Percentiles rank a stretch among this genome's conserved stretches.
These are phyloP conservation scores for Sporothrix brasiliensis DNA, from an alignment of 2,329 filamentous ascomycete species.

Conservation along the genomic window DNA sequence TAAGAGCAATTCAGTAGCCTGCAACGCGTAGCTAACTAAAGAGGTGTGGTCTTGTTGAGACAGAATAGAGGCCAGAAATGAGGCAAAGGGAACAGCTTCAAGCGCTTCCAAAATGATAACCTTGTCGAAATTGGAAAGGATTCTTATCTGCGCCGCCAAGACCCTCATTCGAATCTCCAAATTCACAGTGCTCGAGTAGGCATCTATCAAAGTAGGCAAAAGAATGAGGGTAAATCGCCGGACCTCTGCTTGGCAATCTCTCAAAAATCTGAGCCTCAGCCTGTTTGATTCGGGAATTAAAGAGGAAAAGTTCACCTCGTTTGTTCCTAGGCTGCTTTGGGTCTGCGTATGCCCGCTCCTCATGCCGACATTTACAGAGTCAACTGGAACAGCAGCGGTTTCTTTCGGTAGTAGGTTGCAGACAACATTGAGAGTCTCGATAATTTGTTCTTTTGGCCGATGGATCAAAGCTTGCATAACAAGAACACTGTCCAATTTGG, in stretches of 20 bases:
- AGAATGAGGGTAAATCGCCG: constrained; percentile 91
- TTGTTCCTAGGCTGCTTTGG: neutral
- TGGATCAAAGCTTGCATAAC: constrained; percentile 99
- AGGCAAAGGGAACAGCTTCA: constrained; percentile 88
- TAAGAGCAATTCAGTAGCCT: constrained; percentile 85
- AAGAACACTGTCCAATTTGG: constrained; percentile 91
- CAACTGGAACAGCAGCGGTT: neutral
- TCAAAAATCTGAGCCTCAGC: constrained; percentile 77
- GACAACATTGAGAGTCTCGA: constrained; percentile 95
- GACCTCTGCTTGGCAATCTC: constrained; percentile 82
- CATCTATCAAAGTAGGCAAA: constrained; percentile 92
- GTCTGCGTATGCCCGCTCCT: too few relatives aligned
- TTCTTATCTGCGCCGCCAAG: constrained; percentile 92
- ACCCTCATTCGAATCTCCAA: constrained; percentile 93
- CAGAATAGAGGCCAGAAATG: constrained; percentile 90
- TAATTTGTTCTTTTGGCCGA: constrained; percentile 90
- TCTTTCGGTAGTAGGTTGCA: constrained; percentile 72
- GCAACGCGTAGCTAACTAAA: constrained; percentile 81
- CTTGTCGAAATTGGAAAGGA: constrained; percentile 92
- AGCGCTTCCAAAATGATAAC: constrained; percentile 83
- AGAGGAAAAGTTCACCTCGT: constrained; percentile 47
- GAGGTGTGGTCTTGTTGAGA: constrained; percentile 92
- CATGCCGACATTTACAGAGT: constrained; percentile 48
- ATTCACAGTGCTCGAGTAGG: constrained; percentile 97
- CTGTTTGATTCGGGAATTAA: constrained; percentile 66